Evolutionary conservation across 2,329 filamentous ascomycete genomes (phyloP).

Genomic region (Seiridium unicorne): DNA sequence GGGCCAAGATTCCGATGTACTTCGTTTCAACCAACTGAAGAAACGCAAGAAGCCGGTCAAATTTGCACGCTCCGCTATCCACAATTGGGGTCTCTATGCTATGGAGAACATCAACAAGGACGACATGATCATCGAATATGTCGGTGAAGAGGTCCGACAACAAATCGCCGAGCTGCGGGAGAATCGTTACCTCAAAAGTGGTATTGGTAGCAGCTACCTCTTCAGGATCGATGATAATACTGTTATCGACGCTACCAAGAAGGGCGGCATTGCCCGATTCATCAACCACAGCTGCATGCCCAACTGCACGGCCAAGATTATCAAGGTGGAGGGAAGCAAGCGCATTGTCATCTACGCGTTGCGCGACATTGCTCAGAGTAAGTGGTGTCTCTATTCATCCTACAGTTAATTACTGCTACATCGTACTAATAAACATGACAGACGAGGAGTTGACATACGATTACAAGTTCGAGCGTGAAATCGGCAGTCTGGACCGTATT

Average conservation of each 20-base stretch:
- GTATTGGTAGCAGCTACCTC: slow-evolving; percentile 94
- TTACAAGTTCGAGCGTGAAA: slow-evolving; percentile 99
- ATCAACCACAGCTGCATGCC: slow-evolving; percentile 99
- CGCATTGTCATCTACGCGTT: slow-evolving; percentile 98
- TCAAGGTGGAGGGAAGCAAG: slow-evolving; percentile 97
- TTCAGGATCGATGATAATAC: slow-evolving; percentile 98
- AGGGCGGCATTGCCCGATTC: slow-evolving; percentile 95
- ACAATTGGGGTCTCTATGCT: slow-evolving; percentile 97
- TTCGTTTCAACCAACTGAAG: slow-evolving; percentile 98
- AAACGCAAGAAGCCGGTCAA: slow-evolving; percentile 99
- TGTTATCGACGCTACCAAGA: slow-evolving; percentile 97
- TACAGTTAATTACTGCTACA: slow-evolving; percentile 12
- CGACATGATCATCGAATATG: slow-evolving; percentile 99
- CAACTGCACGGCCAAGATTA: slow-evolving; percentile 99
- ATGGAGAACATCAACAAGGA: slow-evolving; percentile 97
- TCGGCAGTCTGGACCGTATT: slow-evolving; percentile 90
- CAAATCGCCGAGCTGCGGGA: slow-evolving; percentile 97
- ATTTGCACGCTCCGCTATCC: slow-evolving; percentile 95
- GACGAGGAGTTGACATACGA: slow-evolving; percentile 99
- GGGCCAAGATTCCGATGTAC: slow-evolving; percentile 80
- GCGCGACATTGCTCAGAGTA: slow-evolving; percentile 92
- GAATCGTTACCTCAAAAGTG: slow-evolving; percentile 87
- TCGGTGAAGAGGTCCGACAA: slow-evolving; percentile 94
- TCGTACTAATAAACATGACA: slow-evolving; percentile 39
- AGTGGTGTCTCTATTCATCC: slow-evolving; percentile 36